Conservation (phyloP, 2,329 filamentous ascomycete species). For the Fusarium sp. region DNA sequence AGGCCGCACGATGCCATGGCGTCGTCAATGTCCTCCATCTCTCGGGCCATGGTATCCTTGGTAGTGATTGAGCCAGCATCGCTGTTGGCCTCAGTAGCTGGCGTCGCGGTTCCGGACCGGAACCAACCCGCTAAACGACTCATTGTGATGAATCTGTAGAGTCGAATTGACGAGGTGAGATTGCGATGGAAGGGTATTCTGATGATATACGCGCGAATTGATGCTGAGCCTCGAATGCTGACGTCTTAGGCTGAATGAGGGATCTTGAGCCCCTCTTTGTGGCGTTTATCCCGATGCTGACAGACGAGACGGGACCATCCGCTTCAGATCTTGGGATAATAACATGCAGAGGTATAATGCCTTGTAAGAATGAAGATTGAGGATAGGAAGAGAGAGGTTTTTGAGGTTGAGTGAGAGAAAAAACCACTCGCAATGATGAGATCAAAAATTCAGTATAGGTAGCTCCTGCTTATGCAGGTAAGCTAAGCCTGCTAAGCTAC, state of each 20-base stretch:
- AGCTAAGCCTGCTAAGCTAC: constrained; percentile 19
- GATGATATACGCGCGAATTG: neutral
- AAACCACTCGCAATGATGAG: constrained; percentile 15
- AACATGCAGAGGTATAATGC: neutral
- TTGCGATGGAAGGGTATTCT: neutral
- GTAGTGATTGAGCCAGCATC: constrained; percentile 39
- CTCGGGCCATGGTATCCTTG: constrained; percentile 49
- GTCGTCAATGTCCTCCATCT: constrained; percentile 65
- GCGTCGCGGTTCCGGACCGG: constrained; percentile 51
- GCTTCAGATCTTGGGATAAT: neutral
- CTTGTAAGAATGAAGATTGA: neutral
- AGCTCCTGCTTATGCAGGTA: constrained; percentile 2
- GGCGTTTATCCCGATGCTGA: constrained; percentile 8
- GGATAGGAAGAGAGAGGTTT: neutral
- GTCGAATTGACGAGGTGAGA: neutral
- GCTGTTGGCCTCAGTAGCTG: constrained; percentile 42
- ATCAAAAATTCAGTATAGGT: constrained; percentile 2
- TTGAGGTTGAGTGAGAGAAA: constrained; percentile 10
- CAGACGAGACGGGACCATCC: neutral
- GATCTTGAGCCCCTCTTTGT: constrained; percentile 32
- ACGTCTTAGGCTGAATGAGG: constrained; percentile 34
- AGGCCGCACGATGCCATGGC: constrained; percentile 72
- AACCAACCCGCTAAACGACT: constrained; percentile 63
- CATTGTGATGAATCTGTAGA: constrained; percentile 47
- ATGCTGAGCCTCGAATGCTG: constrained; percentile 34